phyloP scores from a whole-genome alignment of 2,329 filamentous ascomycete genomes.

The Penicillium corylophilum region DNA sequence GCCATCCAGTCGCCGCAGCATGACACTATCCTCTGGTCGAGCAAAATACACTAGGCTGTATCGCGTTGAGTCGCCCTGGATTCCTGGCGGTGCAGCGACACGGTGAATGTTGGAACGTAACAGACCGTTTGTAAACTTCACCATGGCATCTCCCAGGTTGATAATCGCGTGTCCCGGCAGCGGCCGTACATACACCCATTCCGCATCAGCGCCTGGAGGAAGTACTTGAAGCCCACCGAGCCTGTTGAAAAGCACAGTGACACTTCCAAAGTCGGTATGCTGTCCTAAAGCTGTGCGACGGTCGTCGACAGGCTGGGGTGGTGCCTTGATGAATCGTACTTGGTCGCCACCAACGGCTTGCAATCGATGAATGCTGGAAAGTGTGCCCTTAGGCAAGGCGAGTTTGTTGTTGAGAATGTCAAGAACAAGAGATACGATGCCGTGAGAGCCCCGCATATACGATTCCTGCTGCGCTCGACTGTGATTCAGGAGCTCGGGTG shows the following conservation, averaged over 20 bases:
- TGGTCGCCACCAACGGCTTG: slow-evolving; percentile 50
- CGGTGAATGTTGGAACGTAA: slow-evolving; percentile 49
- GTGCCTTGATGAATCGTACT: slow-evolving; percentile 54
- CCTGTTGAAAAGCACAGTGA: slow-evolving; percentile 58
- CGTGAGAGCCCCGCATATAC: slow-evolving; percentile 49
- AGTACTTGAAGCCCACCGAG: slow-evolving; percentile 57
- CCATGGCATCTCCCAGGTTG: slow-evolving; percentile 47
- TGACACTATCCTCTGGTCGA: slow-evolving; percentile 51
- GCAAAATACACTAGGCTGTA: slow-evolving; percentile 58
- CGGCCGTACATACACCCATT: slow-evolving; percentile 56
- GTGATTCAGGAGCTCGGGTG: slow-evolving; percentile 42
- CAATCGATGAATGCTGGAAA: slow-evolving; percentile 50
- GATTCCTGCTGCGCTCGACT: slow-evolving; percentile 40
- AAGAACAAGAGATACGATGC: slow-evolving; percentile 47
- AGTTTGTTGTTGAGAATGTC: slow-evolving; percentile 47
- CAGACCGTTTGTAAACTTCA: slow-evolving; percentile 45
- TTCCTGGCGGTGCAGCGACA: slow-evolving; percentile 50
- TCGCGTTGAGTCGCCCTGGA: slow-evolving; percentile 45
- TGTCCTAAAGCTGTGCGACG: slow-evolving; percentile 48
- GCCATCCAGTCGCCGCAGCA: slow-evolving; percentile 42
- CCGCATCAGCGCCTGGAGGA: slow-evolving; percentile 39
- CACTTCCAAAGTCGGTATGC: slow-evolving; percentile 58
- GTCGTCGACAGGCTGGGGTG: slow-evolving; percentile 47
- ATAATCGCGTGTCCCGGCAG: slow-evolving; percentile 48
- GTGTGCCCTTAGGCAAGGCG: slow-evolving; percentile 40